Base-by-base conservation (phyloP, 352 stramenopile species). In the Phytophthora agathidicida region DNA sequence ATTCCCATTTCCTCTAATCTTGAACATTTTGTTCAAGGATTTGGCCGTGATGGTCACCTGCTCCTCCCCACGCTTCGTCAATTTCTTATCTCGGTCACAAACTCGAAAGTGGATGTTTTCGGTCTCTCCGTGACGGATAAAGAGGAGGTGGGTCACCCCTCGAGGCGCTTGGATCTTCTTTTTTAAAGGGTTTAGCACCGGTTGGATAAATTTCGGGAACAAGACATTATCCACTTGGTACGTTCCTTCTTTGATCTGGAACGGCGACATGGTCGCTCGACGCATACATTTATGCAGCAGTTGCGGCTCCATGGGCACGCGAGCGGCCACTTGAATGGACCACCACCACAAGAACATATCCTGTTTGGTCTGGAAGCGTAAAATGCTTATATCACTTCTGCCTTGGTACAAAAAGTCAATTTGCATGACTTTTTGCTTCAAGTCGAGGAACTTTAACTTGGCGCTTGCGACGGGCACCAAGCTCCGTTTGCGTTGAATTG, bases 51-150 rank as follows among this genome's bases (percentile, higher is more conserved):
- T 60, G 22, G 77, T 60, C 0, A 83, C 83, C 31, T 91, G 80
- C 31, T 86, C 70, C 33, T 78, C 68, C 17, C 85, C 83, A 6
- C 75, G 70, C 17, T 70, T 59, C 3, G 85, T 93, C 19, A 94
- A 64, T 35, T 65, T 73, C 53, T 94, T 94, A 38, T 94, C 83
- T 19, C 71, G 71, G 49, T 94, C 85, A 13, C 67, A 69, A 2
- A 91, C 81, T 17, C 79, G 66, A 36, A 94, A 94, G 41, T 93
- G 83, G n/a, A 93, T 91, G 58, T 94, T 94, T 48, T 93, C 76
- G 0, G 80, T 77, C 57, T 94, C 85, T 24, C 71, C 85, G 26
- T 94, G 85, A 8, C 85, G 83, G 39, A 94, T 67, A 23, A 94
- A 80, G 24, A 93, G 69, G 19, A 93, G 24, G 36, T 88, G 83